These are phyloP conservation scores for Amphicarpaea edgeworthii DNA, from an alignment of 306 rosid genomes.

Conservation along the genomic window DNA sequence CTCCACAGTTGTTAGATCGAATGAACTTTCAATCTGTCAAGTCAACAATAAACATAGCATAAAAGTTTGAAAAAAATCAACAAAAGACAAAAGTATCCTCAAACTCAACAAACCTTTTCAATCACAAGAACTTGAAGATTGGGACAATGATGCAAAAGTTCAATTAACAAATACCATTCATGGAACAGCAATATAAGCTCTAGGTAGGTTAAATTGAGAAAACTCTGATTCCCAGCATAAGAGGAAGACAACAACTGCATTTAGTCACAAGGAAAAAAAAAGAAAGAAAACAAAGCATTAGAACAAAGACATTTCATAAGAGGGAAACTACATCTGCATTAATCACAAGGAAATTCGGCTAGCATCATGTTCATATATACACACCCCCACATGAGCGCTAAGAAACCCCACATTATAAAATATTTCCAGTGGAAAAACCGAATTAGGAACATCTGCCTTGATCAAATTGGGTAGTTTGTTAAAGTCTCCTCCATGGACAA, in stretches of 20 bases:
- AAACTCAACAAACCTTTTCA: neutral
- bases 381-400: neutral
- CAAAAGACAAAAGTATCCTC: no score
- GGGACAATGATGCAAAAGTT: neutral
- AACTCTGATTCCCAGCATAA: no score
- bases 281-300: neutral
- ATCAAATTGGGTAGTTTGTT: slow-evolving; percentile 1
- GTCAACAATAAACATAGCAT: no score
- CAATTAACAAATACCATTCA: neutral
- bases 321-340: no score
- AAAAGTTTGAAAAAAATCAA: no score
- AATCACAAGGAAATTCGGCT: no score
- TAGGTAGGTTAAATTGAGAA: neutral
- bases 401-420: neutral
- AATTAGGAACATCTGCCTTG: neutral
- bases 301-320: neutral
- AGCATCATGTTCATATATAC: neutral
- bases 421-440: neutral
- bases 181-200: neutral
- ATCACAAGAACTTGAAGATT: neutral
- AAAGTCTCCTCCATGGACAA: no score
- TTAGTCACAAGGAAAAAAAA: no score
- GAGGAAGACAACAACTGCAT: neutral
- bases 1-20: no score
- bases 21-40: no score